A percentile compares a stretch with the other conserved stretches of the same genome.
Evolutionary conservation across 495 filamentous ascomycete genomes (phyloP).

Genomic region (Pyrenula aspistea): DNA sequence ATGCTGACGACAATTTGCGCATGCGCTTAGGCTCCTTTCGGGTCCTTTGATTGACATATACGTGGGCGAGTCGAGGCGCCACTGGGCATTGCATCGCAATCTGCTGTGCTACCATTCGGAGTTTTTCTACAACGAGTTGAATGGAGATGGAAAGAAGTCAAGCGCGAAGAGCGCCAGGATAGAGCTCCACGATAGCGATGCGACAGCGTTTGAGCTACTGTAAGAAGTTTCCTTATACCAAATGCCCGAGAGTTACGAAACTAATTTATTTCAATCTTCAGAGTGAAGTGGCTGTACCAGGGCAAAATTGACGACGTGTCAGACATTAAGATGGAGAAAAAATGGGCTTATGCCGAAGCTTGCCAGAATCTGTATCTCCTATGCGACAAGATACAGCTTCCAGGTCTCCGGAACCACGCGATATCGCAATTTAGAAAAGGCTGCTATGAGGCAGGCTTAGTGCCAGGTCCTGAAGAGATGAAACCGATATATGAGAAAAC

Average conservation of each 20-base stretch:
- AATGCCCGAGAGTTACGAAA: too few species aligned
- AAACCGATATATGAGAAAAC: constrained; percentile 29
- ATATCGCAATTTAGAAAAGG: constrained; percentile 36
- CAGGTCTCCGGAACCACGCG: constrained; percentile 31
- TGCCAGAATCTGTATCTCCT: constrained; percentile 36
- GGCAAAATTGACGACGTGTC: constrained; percentile 32
- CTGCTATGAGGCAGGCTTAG: constrained; percentile 25
- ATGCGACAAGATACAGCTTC: constrained; percentile 32
- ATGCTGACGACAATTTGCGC: neutral
- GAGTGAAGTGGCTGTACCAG: constrained; percentile 40
- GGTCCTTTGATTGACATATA: constrained; percentile 32
- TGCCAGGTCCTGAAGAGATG: constrained; percentile 36
- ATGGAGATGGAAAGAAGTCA: constrained; percentile 12
- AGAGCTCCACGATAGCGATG: constrained; percentile 28
- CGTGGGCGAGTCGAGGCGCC: constrained; percentile 24
- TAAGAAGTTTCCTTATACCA: too few species aligned
- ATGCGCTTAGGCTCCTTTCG: constrained; percentile 27
- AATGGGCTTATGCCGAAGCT: constrained; percentile 34
- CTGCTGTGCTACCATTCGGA: constrained; percentile 32
- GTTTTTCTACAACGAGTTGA: constrained; percentile 25
- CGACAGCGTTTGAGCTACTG: constrained; percentile 33
- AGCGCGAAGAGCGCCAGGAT: constrained; percentile 16
- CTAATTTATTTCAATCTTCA: too few species aligned
- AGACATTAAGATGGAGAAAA: constrained; percentile 22
- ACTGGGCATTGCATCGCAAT: constrained; percentile 33